phyloP scores from a whole-genome alignment of 192 early-diverging fungal genomes.

The Coemansia aciculifera region DNA sequence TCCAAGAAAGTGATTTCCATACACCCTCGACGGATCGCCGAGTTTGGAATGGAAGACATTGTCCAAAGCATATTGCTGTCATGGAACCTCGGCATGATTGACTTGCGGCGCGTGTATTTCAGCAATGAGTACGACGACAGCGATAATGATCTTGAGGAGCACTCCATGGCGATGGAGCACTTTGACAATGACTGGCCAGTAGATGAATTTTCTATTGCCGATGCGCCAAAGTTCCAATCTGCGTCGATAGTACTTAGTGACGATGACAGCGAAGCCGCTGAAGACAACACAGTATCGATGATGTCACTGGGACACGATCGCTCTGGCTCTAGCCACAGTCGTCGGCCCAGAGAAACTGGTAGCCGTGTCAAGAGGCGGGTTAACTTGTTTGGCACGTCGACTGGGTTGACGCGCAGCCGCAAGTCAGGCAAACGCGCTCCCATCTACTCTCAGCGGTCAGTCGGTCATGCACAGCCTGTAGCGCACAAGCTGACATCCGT shows the following conservation, averaged over 20 bases:
- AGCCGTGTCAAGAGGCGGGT: not conserved
- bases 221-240: not conserved
- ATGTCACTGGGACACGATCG: not conserved
- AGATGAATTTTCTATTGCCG: not conserved
- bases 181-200: slow-evolving; percentile 8
- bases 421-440: not conserved
- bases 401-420: not conserved
- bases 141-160: not conserved
- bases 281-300: slow-evolving; percentile 31
- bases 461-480: not conserved
- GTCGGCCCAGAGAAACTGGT: not conserved
- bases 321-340: not conserved
- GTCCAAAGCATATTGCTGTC: slow-evolving; percentile 36
- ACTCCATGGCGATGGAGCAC: not conserved
- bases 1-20: slow-evolving; percentile 32
- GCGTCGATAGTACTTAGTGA: slow-evolving; percentile 45
- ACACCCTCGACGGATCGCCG: slow-evolving; percentile 12
- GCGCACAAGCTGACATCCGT: slow-evolving; percentile 31
- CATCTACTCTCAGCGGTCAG: not conserved
- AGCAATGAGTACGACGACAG: slow-evolving; percentile 30
- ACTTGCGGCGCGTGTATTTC: slow-evolving; percentile 48
- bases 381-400: not conserved
- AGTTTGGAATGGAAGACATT: slow-evolving; percentile 25
- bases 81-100: slow-evolving; percentile 47
- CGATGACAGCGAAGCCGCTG: slow-evolving; percentile 34